These are phyloP conservation scores for Trichoderma sp. DNA, from an alignment of 2,329 filamentous ascomycete species.

Conservation along the genomic window DNA sequence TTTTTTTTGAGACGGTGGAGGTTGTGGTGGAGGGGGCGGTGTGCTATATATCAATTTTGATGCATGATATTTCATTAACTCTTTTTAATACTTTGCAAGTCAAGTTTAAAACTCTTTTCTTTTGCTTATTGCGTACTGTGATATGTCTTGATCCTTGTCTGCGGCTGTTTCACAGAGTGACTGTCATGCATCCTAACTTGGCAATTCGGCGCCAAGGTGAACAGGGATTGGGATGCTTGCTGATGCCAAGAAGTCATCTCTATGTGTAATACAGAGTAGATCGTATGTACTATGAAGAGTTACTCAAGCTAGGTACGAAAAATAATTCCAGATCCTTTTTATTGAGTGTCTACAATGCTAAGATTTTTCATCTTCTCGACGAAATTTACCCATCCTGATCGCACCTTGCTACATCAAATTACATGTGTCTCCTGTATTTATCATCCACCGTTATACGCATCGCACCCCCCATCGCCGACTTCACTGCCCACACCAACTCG, in stretches of 20 bases:
- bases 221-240: neutral
- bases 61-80: neutral
- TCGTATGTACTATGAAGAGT: neutral
- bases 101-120: neutral
- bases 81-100: neutral
- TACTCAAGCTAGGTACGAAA: neutral
- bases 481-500: slow-evolving; percentile 11
- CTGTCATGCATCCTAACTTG: neutral
- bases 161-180: neutral
- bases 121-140: neutral
- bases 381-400: too few species aligned
- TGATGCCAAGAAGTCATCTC: neutral
- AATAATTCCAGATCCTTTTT: neutral
- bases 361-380: neutral
- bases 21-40: neutral
- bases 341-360: neutral
- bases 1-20: neutral
- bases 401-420: too few species aligned
- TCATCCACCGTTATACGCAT: slow-evolving; percentile 6
- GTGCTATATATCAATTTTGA: neutral
- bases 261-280: neutral
- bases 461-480: neutral
- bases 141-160: neutral
- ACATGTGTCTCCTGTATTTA: too few species aligned
- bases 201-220: neutral